Percentiles rank a stretch among this genome's conserved stretches.
phyloP scores from a whole-genome alignment of 768 basidiomycete genomes.

The Boletus bicolor region DNA sequence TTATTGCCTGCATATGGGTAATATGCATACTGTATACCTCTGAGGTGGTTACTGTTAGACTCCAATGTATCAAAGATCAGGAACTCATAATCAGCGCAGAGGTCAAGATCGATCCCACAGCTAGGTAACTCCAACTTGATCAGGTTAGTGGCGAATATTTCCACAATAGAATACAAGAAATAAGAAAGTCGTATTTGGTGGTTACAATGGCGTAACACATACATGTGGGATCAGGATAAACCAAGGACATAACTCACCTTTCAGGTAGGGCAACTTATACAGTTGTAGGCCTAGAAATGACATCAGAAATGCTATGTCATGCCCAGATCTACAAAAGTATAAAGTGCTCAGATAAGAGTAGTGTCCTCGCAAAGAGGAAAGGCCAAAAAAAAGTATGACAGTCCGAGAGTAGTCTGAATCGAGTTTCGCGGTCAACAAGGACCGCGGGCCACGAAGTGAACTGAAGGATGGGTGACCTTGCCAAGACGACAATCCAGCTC shows the following conservation, averaged over 20 bases:
- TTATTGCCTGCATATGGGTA: neutral
- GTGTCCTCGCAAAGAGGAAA: conserved; percentile 16
- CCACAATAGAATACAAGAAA: neutral
- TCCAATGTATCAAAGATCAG: neutral
- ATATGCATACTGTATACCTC: neutral
- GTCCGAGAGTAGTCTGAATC: conserved; percentile 36
- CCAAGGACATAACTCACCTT: neutral
- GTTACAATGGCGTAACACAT: neutral
- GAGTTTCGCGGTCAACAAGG: conserved; percentile 22
- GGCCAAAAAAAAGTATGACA: conserved; percentile 15
- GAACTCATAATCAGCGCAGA: too few relatives aligned
- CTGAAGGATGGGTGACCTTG: conserved; percentile 17
- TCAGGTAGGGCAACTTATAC: neutral
- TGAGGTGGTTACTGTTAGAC: neutral
- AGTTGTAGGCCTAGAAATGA: conserved; percentile 2
- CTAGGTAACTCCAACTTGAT: neutral
- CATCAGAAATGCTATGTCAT: neutral
- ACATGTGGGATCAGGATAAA: too few relatives aligned
- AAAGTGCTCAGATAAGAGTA: neutral
- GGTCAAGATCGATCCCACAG: neutral
- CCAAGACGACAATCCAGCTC: neutral
- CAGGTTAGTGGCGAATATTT: neutral
- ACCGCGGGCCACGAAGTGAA: conserved; percentile 30
- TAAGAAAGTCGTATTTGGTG: neutral
- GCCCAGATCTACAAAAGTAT: conserved; percentile 1